These are phyloP conservation scores for Microdochium paspali DNA, from an alignment of 2,329 filamentous ascomycete species.

Conservation along the genomic window DNA sequence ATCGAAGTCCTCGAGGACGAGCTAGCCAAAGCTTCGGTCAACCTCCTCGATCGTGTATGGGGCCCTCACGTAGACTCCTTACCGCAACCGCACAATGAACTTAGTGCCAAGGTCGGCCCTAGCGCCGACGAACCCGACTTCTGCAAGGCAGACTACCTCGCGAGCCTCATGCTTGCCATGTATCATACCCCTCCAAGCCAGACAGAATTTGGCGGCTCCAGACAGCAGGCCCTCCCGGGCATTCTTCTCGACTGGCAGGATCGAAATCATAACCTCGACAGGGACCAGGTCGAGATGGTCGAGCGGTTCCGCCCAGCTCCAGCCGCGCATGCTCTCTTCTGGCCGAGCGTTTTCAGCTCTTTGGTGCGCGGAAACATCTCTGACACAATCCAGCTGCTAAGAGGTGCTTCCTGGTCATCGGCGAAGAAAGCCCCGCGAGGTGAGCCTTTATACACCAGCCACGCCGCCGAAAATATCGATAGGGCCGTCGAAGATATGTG, in stretches of 20 bases:
- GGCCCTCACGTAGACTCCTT: conserved; percentile 39
- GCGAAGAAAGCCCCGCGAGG: conserved; percentile 60
- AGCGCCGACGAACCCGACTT: conserved; percentile 52
- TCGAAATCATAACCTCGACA: conserved; percentile 62
- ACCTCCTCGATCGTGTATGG: conserved; percentile 44
- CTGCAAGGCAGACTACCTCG: conserved; percentile 71
- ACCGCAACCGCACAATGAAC: conserved; percentile 39
- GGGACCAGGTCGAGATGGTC: conserved; percentile 56
- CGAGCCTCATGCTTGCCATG: conserved; percentile 66
- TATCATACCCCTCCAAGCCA: conserved; percentile 53
- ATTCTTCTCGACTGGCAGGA: conserved; percentile 79
- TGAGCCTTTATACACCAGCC: conserved; percentile 60
- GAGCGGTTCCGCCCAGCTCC: conserved; percentile 59
- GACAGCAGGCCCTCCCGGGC: conserved; percentile 54
- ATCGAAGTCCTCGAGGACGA: conserved; percentile 45
- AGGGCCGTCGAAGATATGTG: conserved; percentile 61
- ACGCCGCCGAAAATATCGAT: conserved; percentile 70
- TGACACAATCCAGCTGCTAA: conserved; percentile 59
- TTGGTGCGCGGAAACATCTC: conserved; percentile 67
- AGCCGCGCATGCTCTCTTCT: conserved; percentile 68
- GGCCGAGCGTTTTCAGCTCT: conserved; percentile 70
- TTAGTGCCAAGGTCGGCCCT: conserved; percentile 55
- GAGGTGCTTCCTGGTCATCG: conserved; percentile 67
- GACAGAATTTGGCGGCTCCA: conserved; percentile 25
- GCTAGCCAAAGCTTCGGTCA: conserved; percentile 41